Percentiles rank a stretch among this genome's conserved stretches.
phyloP scores from a whole-genome alignment of 345 rosid species.

The Theobroma cacao region DNA sequence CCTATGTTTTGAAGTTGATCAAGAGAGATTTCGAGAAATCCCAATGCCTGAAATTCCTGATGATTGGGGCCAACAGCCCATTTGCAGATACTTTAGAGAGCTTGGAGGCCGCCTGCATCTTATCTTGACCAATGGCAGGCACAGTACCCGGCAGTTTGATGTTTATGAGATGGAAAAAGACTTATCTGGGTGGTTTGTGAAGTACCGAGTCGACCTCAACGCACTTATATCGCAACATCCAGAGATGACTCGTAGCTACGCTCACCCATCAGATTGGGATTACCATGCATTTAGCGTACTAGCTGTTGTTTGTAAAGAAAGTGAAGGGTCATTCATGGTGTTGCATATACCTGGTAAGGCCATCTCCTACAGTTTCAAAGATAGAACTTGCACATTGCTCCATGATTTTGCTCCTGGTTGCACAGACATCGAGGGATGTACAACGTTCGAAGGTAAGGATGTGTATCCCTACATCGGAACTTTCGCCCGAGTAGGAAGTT shows the following conservation, averaged over 20 bases:
- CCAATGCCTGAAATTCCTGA: constrained; percentile 25
- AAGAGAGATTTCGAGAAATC: constrained; percentile 26
- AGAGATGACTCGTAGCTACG: constrained; percentile 24
- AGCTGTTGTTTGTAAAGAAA: constrained; percentile 27
- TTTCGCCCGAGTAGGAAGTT: neutral
- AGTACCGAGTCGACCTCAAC: constrained; percentile 35
- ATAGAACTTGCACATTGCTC: neutral
- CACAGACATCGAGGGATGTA: neutral
- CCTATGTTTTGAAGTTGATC: constrained; percentile 25
- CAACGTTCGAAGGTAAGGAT: neutral
- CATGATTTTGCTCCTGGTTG: constrained; percentile 15
- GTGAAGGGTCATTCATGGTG: neutral
- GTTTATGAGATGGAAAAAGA: constrained; percentile 37
- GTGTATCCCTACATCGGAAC: constrained; percentile 1
- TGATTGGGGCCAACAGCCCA: neutral
- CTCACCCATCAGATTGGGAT: neutral
- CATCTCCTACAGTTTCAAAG: constrained; percentile 2
- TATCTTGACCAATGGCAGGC: constrained; percentile 20
- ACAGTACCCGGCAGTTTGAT: constrained; percentile 15
- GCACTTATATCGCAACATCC: constrained; percentile 28
- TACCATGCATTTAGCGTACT: constrained; percentile 20
- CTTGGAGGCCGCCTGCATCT: constrained; percentile 27
- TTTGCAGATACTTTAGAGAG: constrained; percentile 24
- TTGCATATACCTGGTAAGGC: constrained; percentile 8
- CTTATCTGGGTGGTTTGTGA: constrained; percentile 34